Percentiles rank a stretch among this genome's conserved stretches.
Evolutionary conservation across 768 basidiomycete genomes (phyloP).

Genomic region (Phlegmacium glaucopus): DNA sequence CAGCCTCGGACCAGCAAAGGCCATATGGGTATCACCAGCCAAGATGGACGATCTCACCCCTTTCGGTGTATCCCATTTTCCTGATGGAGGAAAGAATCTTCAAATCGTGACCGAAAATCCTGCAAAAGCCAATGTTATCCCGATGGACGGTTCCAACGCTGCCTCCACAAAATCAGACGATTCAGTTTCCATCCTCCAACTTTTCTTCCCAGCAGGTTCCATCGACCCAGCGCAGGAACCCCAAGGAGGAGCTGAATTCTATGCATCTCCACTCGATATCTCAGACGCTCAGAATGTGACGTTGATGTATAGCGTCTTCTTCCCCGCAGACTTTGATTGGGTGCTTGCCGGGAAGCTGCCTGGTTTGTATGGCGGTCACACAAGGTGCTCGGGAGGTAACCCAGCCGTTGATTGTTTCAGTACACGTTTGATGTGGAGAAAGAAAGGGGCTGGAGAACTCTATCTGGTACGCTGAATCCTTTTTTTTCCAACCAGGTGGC

Average conservation of each 20-base stretch:
- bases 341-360: slow-evolving; percentile 84
- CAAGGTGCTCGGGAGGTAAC: slow-evolving; percentile 69
- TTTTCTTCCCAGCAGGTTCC: slow-evolving; percentile 66
- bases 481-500: not conserved
- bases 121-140: slow-evolving; percentile 24
- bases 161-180: slow-evolving; percentile 14
- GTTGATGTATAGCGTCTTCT: slow-evolving; percentile 71
- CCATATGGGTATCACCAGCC: slow-evolving; percentile 49
- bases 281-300: slow-evolving; percentile 48
- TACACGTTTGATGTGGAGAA: slow-evolving; percentile 83
- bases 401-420: slow-evolving; percentile 76
- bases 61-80: slow-evolving; percentile 58
- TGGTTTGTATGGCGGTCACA: slow-evolving; percentile 71
- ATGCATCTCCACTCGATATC: slow-evolving; percentile 43
- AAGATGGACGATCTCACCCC: slow-evolving; percentile 55
- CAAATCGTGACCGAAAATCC: slow-evolving; percentile 51
- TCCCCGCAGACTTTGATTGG: slow-evolving; percentile 72
- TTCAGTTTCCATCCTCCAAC: slow-evolving; percentile 46
- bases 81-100: slow-evolving; percentile 53
- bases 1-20: slow-evolving; percentile 12
- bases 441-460: slow-evolving; percentile 65
- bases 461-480: slow-evolving; percentile 54
- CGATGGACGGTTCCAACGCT: slow-evolving; percentile 10
- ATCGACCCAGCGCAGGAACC: slow-evolving; percentile 64
- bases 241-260: slow-evolving; percentile 73